Evolutionary conservation across 2,329 filamentous ascomycete genomes (phyloP).

Genomic region (Alternaria sp.): DNA sequence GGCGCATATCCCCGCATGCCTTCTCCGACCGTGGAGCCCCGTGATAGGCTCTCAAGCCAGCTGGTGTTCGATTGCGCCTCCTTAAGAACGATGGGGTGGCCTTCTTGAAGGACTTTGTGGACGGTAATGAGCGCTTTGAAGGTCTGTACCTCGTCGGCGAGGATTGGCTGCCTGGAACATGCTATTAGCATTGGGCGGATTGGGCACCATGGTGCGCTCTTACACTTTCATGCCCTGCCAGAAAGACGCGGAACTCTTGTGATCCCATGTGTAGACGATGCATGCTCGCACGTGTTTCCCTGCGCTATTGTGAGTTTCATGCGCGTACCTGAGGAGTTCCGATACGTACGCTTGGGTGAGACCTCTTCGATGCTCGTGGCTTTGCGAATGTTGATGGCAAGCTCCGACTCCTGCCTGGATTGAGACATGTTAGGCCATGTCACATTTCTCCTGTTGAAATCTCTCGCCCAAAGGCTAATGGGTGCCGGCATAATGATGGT

Average conservation of each 20-base stretch:
- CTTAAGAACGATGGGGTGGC: conserved; percentile 83
- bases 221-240: conserved; percentile 99
- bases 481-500: neutral
- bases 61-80: conserved; percentile 87
- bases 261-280: conserved; percentile 99
- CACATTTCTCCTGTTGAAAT: neutral
- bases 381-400: conserved; percentile 71
- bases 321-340: conserved; percentile 3
- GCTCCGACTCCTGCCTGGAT: conserved; percentile 65
- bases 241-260: conserved; percentile 93
- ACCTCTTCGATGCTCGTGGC: conserved; percentile 71
- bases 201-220: conserved; percentile 3
- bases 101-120: conserved; percentile 97
- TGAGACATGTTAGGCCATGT: neutral
- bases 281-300: conserved; percentile 96
- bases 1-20: conserved; percentile 87
- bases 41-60: conserved; percentile 92
- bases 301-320: conserved; percentile 46
- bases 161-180: conserved; percentile 81
- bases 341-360: conserved; percentile 66
- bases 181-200: conserved; percentile 17
- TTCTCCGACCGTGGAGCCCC: conserved; percentile 77
- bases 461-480: neutral
- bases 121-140: conserved; percentile 98
- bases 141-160: conserved; percentile 97